Conservation (phyloP, 2,329 filamentous ascomycete genomes). For the Verticillium tricorpus region DNA sequence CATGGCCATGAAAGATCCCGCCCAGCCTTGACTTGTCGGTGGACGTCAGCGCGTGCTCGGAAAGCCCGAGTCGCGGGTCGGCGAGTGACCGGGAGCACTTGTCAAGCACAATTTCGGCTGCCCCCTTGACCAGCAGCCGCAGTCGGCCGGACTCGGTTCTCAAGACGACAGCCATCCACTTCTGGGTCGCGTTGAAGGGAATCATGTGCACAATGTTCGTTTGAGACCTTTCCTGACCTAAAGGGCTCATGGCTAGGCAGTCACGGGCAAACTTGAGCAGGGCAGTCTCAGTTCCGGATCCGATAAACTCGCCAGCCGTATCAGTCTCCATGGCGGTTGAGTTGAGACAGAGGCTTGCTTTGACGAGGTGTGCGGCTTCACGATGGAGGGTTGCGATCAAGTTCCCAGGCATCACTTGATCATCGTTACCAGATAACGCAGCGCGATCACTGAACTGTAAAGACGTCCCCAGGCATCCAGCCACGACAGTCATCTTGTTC, state of each 20-base stretch:
- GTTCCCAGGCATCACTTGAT: not conserved
- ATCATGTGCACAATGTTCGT: conserved; percentile 42
- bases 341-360: conserved; percentile 63
- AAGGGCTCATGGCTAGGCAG: conserved; percentile 57
- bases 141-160: conserved; percentile 50
- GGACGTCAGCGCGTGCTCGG: conserved; percentile 5
- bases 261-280: conserved; percentile 66
- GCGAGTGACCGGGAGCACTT: conserved; percentile 29
- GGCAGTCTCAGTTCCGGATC: conserved; percentile 75
- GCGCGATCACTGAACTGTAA: conserved; percentile 1
- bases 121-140: conserved; percentile 51
- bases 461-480: conserved; percentile 43
- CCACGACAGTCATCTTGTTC: conserved; percentile 58
- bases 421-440: not conserved
- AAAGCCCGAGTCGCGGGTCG: conserved; percentile 14
- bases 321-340: conserved; percentile 60
- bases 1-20: conserved; percentile 31
- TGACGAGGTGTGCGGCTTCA: conserved; percentile 32
- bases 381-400: conserved; percentile 6
- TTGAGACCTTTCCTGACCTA: conserved; percentile 59
- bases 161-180: conserved; percentile 65
- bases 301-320: conserved; percentile 56
- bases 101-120: conserved; percentile 42
- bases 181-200: conserved; percentile 36
- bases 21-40: conserved; percentile 10